phyloP scores from a whole-genome alignment of 1,284 basidiomycete genomes.

The Rhodotorula glutinis region DNA sequence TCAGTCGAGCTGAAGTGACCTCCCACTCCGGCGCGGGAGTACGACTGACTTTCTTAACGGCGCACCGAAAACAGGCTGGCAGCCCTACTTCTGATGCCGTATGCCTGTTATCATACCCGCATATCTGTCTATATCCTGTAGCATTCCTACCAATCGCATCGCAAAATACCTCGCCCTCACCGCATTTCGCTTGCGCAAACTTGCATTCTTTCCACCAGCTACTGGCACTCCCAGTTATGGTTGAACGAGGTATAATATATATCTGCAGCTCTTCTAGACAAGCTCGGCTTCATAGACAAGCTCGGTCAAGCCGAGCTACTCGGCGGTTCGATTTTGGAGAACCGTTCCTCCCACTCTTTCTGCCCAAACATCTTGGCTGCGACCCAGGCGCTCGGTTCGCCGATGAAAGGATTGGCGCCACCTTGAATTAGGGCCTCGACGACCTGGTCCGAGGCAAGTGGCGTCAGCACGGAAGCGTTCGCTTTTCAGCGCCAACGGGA shows the following conservation, averaged over 20 bases:
- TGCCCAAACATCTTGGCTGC: conserved; percentile 52
- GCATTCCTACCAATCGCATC: neutral
- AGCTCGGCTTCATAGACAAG: no score
- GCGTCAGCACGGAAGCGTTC: neutral
- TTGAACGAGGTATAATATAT: no score
- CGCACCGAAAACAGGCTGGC: neutral
- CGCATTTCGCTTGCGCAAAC: no score
- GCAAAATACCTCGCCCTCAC: no score
- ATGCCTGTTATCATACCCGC: no score
- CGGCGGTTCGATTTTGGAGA: conserved; percentile 1
- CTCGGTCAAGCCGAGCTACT: no score
- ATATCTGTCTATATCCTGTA: neutral
- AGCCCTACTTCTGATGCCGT: neutral
- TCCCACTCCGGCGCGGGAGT: neutral
- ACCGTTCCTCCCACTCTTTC: conserved; percentile 16
- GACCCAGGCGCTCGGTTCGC: conserved; percentile 69
- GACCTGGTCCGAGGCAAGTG: conserved; percentile 49
- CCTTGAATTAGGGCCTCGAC: conserved; percentile 59
- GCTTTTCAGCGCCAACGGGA: neutral
- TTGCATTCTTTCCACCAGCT: no score
- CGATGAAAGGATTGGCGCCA: conserved; percentile 66
- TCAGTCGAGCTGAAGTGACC: neutral
- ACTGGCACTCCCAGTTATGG: no score
- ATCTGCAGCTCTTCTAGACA: no score
- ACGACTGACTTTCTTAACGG: no score